These are phyloP conservation scores for Rosa lucieae DNA, from an alignment of 306 rosid genomes.

Conservation along the genomic window DNA sequence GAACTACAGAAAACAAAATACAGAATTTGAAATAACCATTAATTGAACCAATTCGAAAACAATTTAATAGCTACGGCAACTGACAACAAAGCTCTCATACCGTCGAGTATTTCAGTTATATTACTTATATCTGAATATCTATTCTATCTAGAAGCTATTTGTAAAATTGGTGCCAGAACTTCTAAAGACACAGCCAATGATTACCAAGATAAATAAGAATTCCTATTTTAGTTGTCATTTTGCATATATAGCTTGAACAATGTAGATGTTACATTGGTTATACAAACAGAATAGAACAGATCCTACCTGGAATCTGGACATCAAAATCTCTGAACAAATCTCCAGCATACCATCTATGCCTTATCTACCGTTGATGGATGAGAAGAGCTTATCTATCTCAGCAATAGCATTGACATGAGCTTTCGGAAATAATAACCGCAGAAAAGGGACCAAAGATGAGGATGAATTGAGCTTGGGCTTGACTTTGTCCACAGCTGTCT, in stretches of 20 bases:
- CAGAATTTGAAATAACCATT: background rate
- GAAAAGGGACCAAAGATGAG: conserved; percentile 61
- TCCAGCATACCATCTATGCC: background rate
- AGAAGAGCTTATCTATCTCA: conserved; percentile 61
- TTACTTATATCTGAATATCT: background rate
- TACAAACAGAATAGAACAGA: background rate
- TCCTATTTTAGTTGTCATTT: background rate
- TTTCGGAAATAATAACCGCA: conserved; percentile 70
- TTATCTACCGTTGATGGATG: conserved; percentile 26
- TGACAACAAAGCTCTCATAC: background rate
- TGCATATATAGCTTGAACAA: background rate
- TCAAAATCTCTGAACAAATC: background rate
- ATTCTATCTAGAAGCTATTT: background rate
- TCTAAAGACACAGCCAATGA: background rate
- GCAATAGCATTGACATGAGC: conserved; percentile 55
- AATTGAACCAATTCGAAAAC: background rate
- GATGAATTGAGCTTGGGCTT: conserved; percentile 51
- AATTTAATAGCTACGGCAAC: background rate
- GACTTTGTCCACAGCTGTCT: conserved; percentile 48
- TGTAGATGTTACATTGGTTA: background rate
- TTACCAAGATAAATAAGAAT: background rate
- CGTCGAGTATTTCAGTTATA: background rate
- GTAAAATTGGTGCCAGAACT: background rate
- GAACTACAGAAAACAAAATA: no score
- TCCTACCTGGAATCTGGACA: conserved; percentile 1